Evolutionary conservation across 2,329 filamentous ascomycete genomes (phyloP).

Genomic region (Alternaria sp.): DNA sequence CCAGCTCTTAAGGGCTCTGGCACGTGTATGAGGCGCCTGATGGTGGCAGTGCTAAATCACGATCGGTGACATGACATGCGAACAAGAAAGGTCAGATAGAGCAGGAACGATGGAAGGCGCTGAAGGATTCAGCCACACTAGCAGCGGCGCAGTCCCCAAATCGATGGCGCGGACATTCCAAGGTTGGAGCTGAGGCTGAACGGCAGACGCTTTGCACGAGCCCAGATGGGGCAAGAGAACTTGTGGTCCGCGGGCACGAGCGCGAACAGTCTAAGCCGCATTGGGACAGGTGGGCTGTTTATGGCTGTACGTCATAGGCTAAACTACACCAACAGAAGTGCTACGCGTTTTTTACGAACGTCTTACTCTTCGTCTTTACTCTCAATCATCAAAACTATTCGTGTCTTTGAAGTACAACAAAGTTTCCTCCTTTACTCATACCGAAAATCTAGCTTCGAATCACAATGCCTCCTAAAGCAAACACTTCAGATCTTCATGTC

Average conservation of each 20-base stretch:
- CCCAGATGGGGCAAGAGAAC: not conserved
- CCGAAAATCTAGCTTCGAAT: not conserved
- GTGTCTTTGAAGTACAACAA: not conserved
- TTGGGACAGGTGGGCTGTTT: constrained; percentile 17
- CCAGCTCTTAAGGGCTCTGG: not conserved
- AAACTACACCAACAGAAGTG: constrained; percentile 6
- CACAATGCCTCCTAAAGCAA: constrained; percentile 50
- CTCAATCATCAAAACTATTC: not conserved
- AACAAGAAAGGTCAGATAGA: not conserved
- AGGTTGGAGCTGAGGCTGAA: constrained; percentile 1
- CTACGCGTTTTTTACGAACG: constrained; percentile 3
- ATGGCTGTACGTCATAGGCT: constrained; percentile 23
- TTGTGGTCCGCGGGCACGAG: not conserved
- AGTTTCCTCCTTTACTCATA: not conserved
- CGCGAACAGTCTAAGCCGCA: constrained; percentile 7
- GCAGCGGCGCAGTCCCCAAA: not conserved
- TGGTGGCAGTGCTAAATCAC: not conserved
- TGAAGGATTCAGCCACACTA: not conserved
- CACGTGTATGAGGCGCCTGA: not conserved
- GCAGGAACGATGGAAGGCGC: not conserved
- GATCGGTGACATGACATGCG: not conserved
- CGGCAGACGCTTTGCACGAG: not conserved
- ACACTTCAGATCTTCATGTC: constrained; percentile 58
- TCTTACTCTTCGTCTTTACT: not conserved
- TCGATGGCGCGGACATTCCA: not conserved